Evolutionary conservation across 1,139 yeast genomes (phyloP).

Genomic region (Yamadazyma diospyri): DNA sequence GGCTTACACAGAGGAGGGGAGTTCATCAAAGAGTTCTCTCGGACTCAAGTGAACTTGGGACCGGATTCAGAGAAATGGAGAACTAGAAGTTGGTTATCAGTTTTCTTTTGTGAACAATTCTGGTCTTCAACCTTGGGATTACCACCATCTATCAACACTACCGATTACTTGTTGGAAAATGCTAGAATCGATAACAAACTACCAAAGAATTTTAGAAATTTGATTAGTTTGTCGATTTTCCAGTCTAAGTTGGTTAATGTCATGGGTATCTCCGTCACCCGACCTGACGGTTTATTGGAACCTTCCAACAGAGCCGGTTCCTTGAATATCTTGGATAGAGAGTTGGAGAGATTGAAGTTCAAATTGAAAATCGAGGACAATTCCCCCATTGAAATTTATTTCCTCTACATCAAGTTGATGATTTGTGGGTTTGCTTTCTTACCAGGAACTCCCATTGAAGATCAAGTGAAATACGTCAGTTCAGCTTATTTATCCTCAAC

Average conservation of each 20-base stretch:
- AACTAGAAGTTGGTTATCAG: constrained; percentile 88
- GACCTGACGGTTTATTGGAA: constrained; percentile 88
- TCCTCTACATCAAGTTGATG: constrained; percentile 73
- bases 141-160: constrained; percentile 77
- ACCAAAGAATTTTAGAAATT: constrained; percentile 70
- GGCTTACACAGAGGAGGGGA: constrained; percentile 91
- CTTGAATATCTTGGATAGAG: constrained; percentile 70
- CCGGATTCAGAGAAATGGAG: constrained; percentile 95
- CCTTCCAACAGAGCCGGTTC: constrained; percentile 82
- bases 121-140: constrained; percentile 87
- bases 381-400: constrained; percentile 71
- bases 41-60: constrained; percentile 79
- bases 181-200: constrained; percentile 67
- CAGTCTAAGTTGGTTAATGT: constrained; percentile 81
- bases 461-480: constrained; percentile 80
- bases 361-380: constrained; percentile 62
- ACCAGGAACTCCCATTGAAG: constrained; percentile 88
- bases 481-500: constrained; percentile 82
- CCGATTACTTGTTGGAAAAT: constrained; percentile 77
- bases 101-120: constrained; percentile 83
- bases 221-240: constrained; percentile 73
- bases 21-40: constrained; percentile 83
- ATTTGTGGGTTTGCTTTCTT: constrained; percentile 87
- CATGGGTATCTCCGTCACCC: constrained; percentile 84
- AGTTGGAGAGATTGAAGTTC: constrained; percentile 66